Evolutionary conservation across 805 yeast species (phyloP), one percentile per base, ranked within the genome.

Genomic region (Spathaspora gorwiae): DNA sequence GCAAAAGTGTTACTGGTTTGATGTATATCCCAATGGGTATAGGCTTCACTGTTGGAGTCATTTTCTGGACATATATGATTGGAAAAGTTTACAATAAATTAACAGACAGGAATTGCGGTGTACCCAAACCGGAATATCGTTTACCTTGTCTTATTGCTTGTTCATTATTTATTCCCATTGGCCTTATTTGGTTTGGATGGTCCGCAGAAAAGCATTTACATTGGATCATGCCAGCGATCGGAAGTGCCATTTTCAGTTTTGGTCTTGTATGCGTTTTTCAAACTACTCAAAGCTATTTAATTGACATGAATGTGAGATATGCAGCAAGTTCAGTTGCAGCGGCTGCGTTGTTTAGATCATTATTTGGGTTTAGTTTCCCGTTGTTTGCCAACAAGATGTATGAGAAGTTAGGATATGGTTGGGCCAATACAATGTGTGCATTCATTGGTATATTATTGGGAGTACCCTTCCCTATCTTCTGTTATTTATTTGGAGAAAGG

Each of bases 181-280:
- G 72, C 8, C 55, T 69, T 39, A 54, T 67, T n/a, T 60, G 68
- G 62, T 68, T 62, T 48, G 74, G 74, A 13, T 68, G 74, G 73
- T 62, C 70, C 9, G 71, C 63, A 9, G 56, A 68, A 43, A 54
- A 54, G 34, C 54, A 64, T 46, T 48, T 66, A 12, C 71, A 59
- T 44, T 68, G 73, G 73, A 63, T 67, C 19, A 61, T 66, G 59
- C 70, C 73, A 3, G 56, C 61, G 19, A 52, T 67, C 26, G 74
- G 73, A 1, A 51, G 65, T 10, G 71, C 57, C 1, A 58, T 68
- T 13, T 68, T 67, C 55, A 66, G 70, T 2, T 65, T 67, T 48
- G 62, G 66, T 1, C 54, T 68, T 27, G 63, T 67, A 19, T 62
- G 68, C 35, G 72, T 63, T 6, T 68, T 68, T 52, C 73, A 66